Percentiles rank a stretch among this genome's conserved stretches.
Conservation (phyloP, 495 filamentous ascomycete genomes). For the Penicillium simplicissimum region DNA sequence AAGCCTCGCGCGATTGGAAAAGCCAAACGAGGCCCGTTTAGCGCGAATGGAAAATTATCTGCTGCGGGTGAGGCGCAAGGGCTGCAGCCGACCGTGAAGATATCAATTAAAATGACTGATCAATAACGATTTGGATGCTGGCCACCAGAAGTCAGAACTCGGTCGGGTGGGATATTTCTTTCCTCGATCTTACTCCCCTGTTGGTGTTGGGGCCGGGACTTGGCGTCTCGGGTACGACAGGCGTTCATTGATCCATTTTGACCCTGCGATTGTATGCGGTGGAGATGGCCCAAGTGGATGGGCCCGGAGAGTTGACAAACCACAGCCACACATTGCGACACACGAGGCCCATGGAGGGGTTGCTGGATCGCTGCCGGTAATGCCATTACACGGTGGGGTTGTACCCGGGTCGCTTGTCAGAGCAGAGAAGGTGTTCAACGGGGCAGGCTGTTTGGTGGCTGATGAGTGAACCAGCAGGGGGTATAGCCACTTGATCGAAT, state of each 20-base stretch:
- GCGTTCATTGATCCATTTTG: neutral
- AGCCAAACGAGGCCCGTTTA: neutral
- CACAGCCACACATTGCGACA: slow-evolving; percentile 17
- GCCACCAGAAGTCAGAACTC: neutral
- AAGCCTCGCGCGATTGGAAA: neutral
- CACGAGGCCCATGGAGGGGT: slow-evolving; percentile 13
- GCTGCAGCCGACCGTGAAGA: slow-evolving; percentile 2
- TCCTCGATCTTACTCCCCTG: neutral
- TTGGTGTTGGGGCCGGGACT: neutral
- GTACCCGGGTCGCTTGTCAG: neutral
- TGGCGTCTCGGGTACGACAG: slow-evolving; percentile 1
- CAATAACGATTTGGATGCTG: neutral
- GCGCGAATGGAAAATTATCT: neutral
- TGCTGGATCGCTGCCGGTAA: slow-evolving; percentile 7
- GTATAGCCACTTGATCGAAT: neutral
- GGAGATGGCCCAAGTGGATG: slow-evolving; percentile 4
- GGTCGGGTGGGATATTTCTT: neutral
- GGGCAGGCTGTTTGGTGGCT: neutral
- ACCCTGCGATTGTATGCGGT: slow-evolving; percentile 5
- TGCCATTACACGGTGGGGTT: neutral
- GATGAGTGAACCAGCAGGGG: neutral
- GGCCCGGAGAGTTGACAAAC: slow-evolving; percentile 18
- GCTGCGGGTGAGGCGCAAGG: slow-evolving; percentile 3
- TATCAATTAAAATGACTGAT: neutral
- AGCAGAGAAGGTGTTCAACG: neutral